Conservation (phyloP, 257 asterid species). For the Primulina tabacum region DNA sequence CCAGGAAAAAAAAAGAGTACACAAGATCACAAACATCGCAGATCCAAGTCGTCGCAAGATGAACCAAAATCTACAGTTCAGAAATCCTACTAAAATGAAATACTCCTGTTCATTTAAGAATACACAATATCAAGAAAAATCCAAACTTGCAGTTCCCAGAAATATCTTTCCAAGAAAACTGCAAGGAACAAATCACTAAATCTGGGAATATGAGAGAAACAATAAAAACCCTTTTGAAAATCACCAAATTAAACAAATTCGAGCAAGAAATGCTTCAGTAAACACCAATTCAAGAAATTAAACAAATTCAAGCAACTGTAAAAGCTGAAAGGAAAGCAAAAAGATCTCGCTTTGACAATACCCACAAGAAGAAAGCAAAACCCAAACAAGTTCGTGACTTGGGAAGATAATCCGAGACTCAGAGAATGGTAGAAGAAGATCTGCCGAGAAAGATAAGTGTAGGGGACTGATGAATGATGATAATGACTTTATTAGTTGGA, state of each 20-base stretch:
- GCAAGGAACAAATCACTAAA: neutral
- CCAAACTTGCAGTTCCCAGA: neutral
- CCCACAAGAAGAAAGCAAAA: conserved; percentile 18
- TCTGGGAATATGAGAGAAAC: neutral
- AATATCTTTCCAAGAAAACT: too few relatives aligned
- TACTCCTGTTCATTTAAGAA: conserved; percentile 2
- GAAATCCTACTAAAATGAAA: neutral
- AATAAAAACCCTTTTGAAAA: neutral
- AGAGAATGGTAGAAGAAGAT: neutral
- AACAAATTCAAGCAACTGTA: neutral
- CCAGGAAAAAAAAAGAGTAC: neutral
- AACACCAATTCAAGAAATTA: neutral
- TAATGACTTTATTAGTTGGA: conserved; percentile 2
- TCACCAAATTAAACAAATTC: neutral
- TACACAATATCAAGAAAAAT: neutral
- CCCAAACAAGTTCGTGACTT: neutral
- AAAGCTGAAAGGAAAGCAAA: neutral
- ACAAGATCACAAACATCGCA: neutral
- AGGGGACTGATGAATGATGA: neutral
- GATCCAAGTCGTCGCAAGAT: neutral
- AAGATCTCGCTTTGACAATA: neutral
- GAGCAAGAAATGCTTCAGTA: neutral
- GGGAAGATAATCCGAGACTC: conserved; percentile 14
- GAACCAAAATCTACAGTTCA: neutral
- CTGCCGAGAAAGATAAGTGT: neutral